These are phyloP conservation scores for Phytophthora agathidicida DNA, from an alignment of 352 stramenopile genomes.

Conservation along the genomic window DNA sequence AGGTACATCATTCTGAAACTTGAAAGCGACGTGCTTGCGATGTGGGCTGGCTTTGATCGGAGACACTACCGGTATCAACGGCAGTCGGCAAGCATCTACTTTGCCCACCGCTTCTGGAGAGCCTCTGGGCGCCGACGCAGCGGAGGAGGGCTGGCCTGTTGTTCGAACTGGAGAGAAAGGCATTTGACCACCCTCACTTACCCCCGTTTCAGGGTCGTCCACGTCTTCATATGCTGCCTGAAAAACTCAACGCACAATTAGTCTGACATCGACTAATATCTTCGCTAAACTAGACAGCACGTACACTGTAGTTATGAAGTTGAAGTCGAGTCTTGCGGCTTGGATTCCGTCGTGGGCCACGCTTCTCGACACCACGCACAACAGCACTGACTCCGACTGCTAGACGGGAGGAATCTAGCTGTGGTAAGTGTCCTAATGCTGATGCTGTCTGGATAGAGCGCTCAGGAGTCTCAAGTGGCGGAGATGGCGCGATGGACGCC, in stretches of 20 bases:
- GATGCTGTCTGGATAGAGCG: slow-evolving; percentile 41
- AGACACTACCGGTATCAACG: slow-evolving; percentile 53
- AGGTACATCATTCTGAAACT: slow-evolving; percentile 17
- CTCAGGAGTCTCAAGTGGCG: slow-evolving; percentile 16
- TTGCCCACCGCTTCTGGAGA: not conserved
- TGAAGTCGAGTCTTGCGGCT: slow-evolving; percentile 61
- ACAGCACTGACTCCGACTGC: slow-evolving; percentile 62
- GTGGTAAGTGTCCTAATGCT: slow-evolving; percentile 40
- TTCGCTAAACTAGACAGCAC: slow-evolving; percentile 4
- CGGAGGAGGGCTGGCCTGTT: not conserved
- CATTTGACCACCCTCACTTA: slow-evolving; percentile 4
- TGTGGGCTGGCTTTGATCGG: slow-evolving; percentile 55
- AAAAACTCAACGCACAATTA: not conserved
- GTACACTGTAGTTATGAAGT: slow-evolving; percentile 70
- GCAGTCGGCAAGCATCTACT: slow-evolving; percentile 24
- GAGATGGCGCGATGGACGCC: not conserved
- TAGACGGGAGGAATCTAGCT: slow-evolving; percentile 58
- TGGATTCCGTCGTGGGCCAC: slow-evolving; percentile 46
- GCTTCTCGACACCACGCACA: slow-evolving; percentile 57
- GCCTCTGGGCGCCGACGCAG: not conserved
- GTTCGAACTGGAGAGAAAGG: slow-evolving; percentile 33
- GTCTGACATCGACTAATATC: not conserved
- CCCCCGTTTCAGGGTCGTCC: not conserved
- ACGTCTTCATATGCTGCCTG: slow-evolving; percentile 25
- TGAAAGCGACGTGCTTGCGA: slow-evolving; percentile 50